These are phyloP conservation scores for Eucalyptus cloeziana DNA, from an alignment of 345 rosid genomes.

Conservation along the genomic window DNA sequence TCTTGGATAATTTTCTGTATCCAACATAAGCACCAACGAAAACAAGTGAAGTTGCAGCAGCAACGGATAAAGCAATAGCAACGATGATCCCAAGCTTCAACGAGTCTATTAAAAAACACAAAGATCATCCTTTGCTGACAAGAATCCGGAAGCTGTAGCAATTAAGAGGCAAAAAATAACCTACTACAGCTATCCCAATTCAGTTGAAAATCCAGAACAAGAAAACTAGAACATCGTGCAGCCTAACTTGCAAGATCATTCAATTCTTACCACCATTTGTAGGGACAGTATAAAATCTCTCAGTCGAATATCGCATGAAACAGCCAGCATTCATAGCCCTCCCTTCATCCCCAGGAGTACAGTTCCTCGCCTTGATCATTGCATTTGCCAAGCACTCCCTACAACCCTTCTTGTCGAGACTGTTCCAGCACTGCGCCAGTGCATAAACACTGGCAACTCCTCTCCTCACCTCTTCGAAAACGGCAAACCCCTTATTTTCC, in stretches of 20 bases:
- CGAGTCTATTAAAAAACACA: background rate
- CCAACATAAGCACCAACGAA: background rate
- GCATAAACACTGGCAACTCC: slow-evolving; percentile 2
- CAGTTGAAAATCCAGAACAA: background rate
- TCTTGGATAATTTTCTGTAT: background rate
- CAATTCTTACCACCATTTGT: background rate
- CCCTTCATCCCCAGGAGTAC: slow-evolving; percentile 10
- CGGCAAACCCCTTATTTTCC: background rate
- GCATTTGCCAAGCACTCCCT: slow-evolving; percentile 10
- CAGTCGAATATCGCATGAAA: slow-evolving; percentile 11
- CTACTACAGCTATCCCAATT: background rate
- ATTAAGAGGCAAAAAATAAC: background rate
- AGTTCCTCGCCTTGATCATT: background rate
- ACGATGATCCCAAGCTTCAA: background rate
- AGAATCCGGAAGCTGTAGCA: background rate
- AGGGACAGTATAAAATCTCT: background rate
- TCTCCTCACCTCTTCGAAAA: background rate
- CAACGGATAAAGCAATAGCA: background rate
- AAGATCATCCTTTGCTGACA: background rate
- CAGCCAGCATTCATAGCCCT: slow-evolving; percentile 17
- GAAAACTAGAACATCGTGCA: background rate
- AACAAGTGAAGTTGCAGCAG: background rate
- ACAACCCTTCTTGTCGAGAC: slow-evolving; percentile 1
- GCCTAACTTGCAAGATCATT: background rate
- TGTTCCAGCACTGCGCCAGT: slow-evolving; percentile 21